Evolutionary conservation across 305 asterid species (phyloP), one percentile per base, ranked within the genome.

Genomic region (Fraxinus floribunda): DNA sequence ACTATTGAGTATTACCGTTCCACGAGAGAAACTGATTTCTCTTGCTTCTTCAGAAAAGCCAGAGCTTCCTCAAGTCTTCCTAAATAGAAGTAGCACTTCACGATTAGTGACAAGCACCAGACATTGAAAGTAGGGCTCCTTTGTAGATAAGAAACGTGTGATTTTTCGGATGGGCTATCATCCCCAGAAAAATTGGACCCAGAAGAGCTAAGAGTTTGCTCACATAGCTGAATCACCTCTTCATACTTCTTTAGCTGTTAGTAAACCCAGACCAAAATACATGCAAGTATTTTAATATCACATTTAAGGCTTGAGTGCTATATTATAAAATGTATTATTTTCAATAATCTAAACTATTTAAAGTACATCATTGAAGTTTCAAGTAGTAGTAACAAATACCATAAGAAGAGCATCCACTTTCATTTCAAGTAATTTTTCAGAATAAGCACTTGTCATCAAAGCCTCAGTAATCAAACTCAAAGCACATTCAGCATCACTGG

Each of bases 41-140:
- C 97, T 88, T 91, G 97, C 88, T 90, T 92, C 90, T 91, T 93
- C 66, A 93, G 85, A 88, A 93, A 90, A 71, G 77, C 87, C 22
- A 91, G 90, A 84, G 96, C 95, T 73, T 97, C 97, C 88, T 93
- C 98, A 86, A 94, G 95, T 87, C 89, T 93, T 82, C 99, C 99
- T 76, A 92, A 81, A 88, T 86, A 88, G 90, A 97, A 94, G 87
- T 87, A 88, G 74, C 98, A 91, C 82, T 92, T 93, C 79, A 93
- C 77, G 79, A 92, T 88, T 83, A 89, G 85, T 22, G 93, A 86
- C 81, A 84, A 89, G 88, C 95, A 91, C 96, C 97, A 91, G 78
- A 90, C 82, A 88, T 86, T 87, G 66, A 89, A 89, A 70, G 91
- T 87, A 92, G 94, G 88, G 86, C 85, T 86, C 74, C 84, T 90